Percentiles rank a stretch among this genome's conserved stretches.
phyloP scores from a whole-genome alignment of 1,139 yeast genomes.

The Candida glucosophila region DNA sequence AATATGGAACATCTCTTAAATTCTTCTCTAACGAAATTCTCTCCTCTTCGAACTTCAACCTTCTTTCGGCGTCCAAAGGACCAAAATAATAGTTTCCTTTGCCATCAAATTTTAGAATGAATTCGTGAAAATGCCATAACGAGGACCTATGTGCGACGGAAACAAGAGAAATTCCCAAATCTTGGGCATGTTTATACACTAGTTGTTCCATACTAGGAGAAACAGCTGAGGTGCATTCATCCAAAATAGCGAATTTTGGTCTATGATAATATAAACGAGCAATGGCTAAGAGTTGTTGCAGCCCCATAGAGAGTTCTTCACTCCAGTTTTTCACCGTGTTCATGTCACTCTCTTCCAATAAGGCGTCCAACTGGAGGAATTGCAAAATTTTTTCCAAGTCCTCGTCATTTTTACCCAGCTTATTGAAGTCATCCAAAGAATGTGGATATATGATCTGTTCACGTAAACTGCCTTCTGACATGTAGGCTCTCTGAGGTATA shows the following conservation, averaged over 20 bases:
- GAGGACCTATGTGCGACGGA: slow-evolving; percentile 93
- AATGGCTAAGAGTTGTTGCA: slow-evolving; percentile 90
- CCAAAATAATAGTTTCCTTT: slow-evolving; percentile 71
- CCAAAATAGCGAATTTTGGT: slow-evolving; percentile 89
- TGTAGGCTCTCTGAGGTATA: slow-evolving; percentile 86
- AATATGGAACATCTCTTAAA: slow-evolving; percentile 56
- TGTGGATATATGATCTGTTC: slow-evolving; percentile 90
- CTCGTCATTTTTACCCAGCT: slow-evolving; percentile 42
- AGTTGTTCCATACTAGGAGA: slow-evolving; percentile 86
- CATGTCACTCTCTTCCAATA: slow-evolving; percentile 42
- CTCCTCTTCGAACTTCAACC: slow-evolving; percentile 66
- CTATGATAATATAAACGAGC: slow-evolving; percentile 85
- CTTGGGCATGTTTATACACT: slow-evolving; percentile 81
- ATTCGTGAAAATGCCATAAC: slow-evolving; percentile 85
- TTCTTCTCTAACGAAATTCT: slow-evolving; percentile 55
- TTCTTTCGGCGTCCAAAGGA: slow-evolving; percentile 56
- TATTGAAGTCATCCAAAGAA: slow-evolving; percentile 46
- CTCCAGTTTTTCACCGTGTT: slow-evolving; percentile 75
- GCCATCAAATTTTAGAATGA: slow-evolving; percentile 77
- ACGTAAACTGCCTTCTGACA: slow-evolving; percentile 63
- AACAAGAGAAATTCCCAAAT: slow-evolving; percentile 69
- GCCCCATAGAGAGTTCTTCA: slow-evolving; percentile 83
- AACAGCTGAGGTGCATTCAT: slow-evolving; percentile 93
- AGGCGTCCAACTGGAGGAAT: slow-evolving; percentile 50
- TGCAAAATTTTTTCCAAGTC: slow-evolving; percentile 57